phyloP scores from a whole-genome alignment of 257 asterid species.

The Solanum etuberosum region DNA sequence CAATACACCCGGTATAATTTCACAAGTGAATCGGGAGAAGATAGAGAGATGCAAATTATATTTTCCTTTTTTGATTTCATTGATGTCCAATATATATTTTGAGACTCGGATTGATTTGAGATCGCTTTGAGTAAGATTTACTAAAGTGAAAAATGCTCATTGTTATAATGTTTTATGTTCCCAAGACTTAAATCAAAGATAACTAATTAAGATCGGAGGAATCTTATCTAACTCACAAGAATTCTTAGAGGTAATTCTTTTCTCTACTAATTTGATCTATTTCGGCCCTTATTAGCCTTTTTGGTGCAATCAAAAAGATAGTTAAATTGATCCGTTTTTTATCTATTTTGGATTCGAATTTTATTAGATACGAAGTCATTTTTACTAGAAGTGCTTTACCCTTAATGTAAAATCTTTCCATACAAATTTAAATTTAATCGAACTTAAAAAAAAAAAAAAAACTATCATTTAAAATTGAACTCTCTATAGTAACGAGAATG shows the following conservation, averaged over 20 bases:
- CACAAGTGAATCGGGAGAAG: not conserved
- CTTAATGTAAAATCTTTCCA: accelerated
- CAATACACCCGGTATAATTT: accelerated
- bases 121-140: not conserved
- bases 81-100: not conserved
- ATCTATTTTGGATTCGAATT: not conserved
- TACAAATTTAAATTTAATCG: not conserved
- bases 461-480: not conserved
- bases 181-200: not conserved
- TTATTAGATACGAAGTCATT: not conserved
- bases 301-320: not conserved
- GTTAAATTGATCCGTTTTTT: not conserved
- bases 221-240: not conserved
- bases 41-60: not conserved
- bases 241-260: no score
- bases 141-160: not conserved
- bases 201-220: not conserved
- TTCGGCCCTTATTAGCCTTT: not conserved
- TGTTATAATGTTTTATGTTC: not conserved
- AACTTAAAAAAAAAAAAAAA: not conserved
- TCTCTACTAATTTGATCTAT: not conserved
- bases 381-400: not conserved
- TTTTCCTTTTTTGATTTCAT: not conserved
- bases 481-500: not conserved
- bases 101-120: not conserved